phyloP scores from a whole-genome alignment of 2,329 filamentous ascomycete genomes.

The Rutstroemia sp. region DNA sequence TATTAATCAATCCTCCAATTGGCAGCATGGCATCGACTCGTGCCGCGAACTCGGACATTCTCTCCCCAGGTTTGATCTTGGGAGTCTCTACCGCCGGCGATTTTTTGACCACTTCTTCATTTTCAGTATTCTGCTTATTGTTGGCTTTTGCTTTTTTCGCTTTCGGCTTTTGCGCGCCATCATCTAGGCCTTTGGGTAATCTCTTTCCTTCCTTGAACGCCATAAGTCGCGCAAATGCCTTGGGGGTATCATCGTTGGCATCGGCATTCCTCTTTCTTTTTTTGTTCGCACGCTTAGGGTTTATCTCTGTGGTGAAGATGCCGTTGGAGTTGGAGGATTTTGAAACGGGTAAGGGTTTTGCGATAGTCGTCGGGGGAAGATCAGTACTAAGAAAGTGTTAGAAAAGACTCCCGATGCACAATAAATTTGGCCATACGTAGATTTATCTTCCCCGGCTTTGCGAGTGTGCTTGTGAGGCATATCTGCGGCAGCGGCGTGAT shows the following conservation, averaged over 20 bases:
- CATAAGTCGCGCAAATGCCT: constrained; percentile 83
- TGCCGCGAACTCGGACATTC: constrained; percentile 70
- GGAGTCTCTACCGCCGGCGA: constrained; percentile 37
- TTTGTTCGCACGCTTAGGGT: constrained; percentile 24
- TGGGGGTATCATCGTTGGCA: constrained; percentile 64
- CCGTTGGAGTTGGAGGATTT: constrained; percentile 35
- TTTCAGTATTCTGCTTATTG: constrained; percentile 14
- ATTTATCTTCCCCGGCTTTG: constrained; percentile 46
- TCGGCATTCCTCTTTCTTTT: constrained; percentile 44
- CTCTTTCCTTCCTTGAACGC: constrained; percentile 58
- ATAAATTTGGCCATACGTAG: constrained; percentile 37
- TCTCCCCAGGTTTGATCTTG: constrained; percentile 77
- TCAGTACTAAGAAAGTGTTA: constrained; percentile 28
- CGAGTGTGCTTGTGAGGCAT: constrained; percentile 90
- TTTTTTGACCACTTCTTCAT: constrained; percentile 13
- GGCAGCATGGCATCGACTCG: constrained; percentile 83
- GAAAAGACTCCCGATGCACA: background rate
- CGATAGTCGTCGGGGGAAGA: constrained; percentile 52
- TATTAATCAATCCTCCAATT: constrained; percentile 60
- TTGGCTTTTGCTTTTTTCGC: constrained; percentile 26
- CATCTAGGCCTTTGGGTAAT: constrained; percentile 58
- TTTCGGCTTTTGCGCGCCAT: constrained; percentile 43
- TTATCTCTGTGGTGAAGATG: constrained; percentile 30
- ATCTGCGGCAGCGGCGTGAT: background rate
- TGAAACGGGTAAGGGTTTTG: constrained; percentile 49